phyloP scores from a whole-genome alignment of 306 rosid species.

The Dryas octopetala region DNA sequence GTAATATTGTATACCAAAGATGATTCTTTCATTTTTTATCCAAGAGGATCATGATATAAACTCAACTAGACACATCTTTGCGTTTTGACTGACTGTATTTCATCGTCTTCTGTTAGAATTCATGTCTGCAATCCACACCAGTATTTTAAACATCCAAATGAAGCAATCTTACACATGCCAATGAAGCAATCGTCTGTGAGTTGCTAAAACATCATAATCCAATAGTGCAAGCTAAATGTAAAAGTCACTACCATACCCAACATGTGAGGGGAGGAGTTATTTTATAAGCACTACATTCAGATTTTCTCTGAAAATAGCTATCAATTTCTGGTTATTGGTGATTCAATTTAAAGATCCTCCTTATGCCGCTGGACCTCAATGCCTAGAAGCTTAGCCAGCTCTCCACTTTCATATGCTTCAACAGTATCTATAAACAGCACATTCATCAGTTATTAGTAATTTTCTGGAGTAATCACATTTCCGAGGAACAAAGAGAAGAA shows the following conservation, averaged over 20 bases:
- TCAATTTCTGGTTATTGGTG: background rate
- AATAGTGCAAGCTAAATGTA: background rate
- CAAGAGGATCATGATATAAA: no score
- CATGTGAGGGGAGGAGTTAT: background rate
- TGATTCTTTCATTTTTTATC: no score
- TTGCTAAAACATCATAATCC: background rate
- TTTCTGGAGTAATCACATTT: background rate
- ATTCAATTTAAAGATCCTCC: conserved; percentile 53
- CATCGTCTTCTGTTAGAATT: no score
- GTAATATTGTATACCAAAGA: no score
- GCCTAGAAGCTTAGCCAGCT: conserved; percentile 66
- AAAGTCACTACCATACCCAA: background rate
- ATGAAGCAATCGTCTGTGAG: background rate
- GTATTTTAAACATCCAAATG: background rate
- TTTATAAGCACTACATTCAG: conserved; percentile 3
- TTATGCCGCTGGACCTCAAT: conserved; percentile 29
- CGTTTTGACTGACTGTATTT: no score
- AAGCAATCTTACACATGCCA: background rate
- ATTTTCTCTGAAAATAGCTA: background rate
- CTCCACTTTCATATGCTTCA: conserved; percentile 76
- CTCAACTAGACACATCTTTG: no score
- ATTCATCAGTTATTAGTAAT: background rate
- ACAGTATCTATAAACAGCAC: conserved; percentile 54
- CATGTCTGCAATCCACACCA: no score
- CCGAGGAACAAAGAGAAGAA: background rate